Evolutionary conservation across 257 asterid genomes (phyloP).

Genomic region (Salvia splendens): DNA sequence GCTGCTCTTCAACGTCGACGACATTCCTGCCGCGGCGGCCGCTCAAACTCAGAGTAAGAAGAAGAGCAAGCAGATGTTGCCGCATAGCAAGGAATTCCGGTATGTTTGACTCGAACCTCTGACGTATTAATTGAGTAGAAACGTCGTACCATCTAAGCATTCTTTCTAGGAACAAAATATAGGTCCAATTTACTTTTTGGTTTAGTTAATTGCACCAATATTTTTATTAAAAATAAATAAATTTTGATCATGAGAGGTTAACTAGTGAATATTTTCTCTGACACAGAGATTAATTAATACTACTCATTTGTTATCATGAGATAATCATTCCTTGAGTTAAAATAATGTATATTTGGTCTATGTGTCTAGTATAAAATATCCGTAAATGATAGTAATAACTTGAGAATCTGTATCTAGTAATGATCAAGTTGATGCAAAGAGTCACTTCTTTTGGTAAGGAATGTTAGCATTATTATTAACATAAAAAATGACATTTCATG

Average conservation of each 20-base stretch:
- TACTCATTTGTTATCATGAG: no score
- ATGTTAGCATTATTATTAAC: slow-evolving; percentile 30
- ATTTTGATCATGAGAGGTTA: no score
- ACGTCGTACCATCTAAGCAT: no score
- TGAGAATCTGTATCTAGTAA: not conserved
- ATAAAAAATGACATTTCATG: slow-evolving; percentile 5
- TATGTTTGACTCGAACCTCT: slow-evolving; percentile 6
- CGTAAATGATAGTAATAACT: not conserved
- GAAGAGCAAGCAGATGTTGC: slow-evolving; percentile 54
- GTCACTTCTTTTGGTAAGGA: slow-evolving; percentile 24
- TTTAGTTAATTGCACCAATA: no score
- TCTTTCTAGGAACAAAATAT: no score
- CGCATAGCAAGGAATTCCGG: slow-evolving; percentile 76
- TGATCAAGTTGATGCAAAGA: slow-evolving; percentile 21
- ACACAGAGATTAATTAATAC: no score
- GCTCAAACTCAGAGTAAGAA: slow-evolving; percentile 30
- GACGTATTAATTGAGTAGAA: no score
- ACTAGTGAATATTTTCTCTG: no score
- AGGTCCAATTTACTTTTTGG: no score
- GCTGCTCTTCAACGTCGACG: slow-evolving; percentile 44
- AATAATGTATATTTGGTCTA: not conserved
- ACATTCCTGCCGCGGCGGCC: slow-evolving; percentile 25
- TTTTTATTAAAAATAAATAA: no score
- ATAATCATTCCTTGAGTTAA: not conserved
- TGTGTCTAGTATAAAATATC: not conserved